Base-by-base conservation (phyloP, 2,329 filamentous ascomycete genomes). In the Aspergillus proliferans region DNA sequence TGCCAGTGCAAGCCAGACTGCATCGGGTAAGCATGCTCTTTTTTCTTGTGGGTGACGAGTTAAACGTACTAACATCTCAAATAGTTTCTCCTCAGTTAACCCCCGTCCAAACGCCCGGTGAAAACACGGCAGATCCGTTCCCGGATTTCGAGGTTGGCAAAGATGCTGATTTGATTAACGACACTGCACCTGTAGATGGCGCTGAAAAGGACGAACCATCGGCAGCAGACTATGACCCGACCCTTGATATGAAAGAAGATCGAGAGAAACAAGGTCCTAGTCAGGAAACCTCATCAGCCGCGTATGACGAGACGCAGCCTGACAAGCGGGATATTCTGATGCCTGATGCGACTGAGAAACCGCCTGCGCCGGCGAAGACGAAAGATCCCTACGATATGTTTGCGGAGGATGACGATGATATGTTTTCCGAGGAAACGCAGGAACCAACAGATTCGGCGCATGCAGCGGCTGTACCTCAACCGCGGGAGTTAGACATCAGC, bases 191-290 rank as follows among this genome's bases (percentile, higher is more conserved):
- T 55, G 58, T 70, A 54, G 58, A 65, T 39, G 66, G 65, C 56
- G 68, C 70, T 54, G 80, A 82, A 42, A 79, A 80, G 47, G 85
- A 93, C 60, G 88, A 86, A 6, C 87, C 88, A 5, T 95, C 90
- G n/a, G 91, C 91, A 42, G 90, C 89, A 51, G 88, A 95, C 67
- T 95, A 95, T 65, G 88, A 95, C 63, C 91, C 91, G 1, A 93
- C 85, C 1, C 77, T 84, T 57, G 91, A 96, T 64, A 93, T 92
- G 87, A 78, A 86, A 65, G 88, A 94, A 67, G 90, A 95, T 58
- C 82, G 83, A 60, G 77, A 82, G 51, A 82, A 85, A 49, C 83
- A 87, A 60, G 83, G 84, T 56, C 76, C 82, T 58, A 77, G 82
- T 52, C 76, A 77, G 34, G 77, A 81, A 36, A 61, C 80, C 45